A percentile compares a stretch with the other conserved stretches of the same genome.
Conservation (phyloP, 768 basidiomycete genomes). For the Podaxis sp. region DNA sequence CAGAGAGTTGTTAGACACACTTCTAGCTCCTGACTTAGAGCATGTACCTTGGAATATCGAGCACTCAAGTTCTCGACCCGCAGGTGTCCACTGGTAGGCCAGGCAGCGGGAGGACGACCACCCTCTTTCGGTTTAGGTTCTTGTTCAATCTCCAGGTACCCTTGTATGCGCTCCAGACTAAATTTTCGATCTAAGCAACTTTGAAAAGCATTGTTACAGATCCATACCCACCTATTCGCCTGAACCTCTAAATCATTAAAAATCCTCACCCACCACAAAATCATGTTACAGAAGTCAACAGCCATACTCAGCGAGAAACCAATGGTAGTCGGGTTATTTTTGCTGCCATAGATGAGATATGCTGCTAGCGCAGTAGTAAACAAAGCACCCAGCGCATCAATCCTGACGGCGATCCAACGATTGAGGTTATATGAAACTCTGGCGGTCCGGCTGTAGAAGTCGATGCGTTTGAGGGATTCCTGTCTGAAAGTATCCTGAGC, state of each 20-base stretch:
- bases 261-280: slow-evolving; percentile 48
- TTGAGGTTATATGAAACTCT: slow-evolving; percentile 55
- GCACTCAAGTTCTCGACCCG: slow-evolving; percentile 52
- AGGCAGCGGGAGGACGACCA: slow-evolving; percentile 50
- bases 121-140: slow-evolving; percentile 16
- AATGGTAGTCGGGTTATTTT: slow-evolving; percentile 36
- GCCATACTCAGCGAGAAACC: slow-evolving; percentile 64
- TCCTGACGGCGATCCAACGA: slow-evolving; percentile 48
- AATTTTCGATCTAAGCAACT: not conserved
- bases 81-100: slow-evolving; percentile 56
- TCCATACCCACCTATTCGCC: slow-evolving; percentile 36
- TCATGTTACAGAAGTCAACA: slow-evolving; percentile 55
- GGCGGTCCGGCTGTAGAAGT: slow-evolving; percentile 48
- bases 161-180: slow-evolving; percentile 22
- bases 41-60: slow-evolving; percentile 38
- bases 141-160: slow-evolving; percentile 20
- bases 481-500: slow-evolving; percentile 51
- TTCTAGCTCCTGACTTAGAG: not conserved
- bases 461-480: slow-evolving; percentile 51
- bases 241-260: slow-evolving; percentile 49
- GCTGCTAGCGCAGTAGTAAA: slow-evolving; percentile 56
- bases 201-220: not conserved
- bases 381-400: slow-evolving; percentile 56
- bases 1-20: not conserved
- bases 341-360: slow-evolving; percentile 48